These are phyloP conservation scores for Rhizophagus sp. DNA, from an alignment of 192 early-diverging fungal genomes.

Conservation along the genomic window DNA sequence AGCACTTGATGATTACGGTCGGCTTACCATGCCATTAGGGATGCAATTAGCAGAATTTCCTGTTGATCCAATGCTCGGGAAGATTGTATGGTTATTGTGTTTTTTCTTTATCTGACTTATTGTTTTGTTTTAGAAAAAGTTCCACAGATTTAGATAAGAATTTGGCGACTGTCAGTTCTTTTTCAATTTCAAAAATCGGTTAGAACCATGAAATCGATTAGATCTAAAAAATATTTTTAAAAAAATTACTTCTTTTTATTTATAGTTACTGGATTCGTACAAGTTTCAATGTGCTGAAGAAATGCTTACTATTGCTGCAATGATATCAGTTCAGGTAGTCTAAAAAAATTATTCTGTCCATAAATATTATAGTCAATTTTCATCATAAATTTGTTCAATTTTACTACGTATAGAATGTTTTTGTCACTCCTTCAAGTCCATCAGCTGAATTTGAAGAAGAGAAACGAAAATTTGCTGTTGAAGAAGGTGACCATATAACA, in stretches of 20 bases:
- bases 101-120: background rate
- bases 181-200: no score
- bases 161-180: no score
- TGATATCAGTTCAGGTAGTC: constrained; percentile 72
- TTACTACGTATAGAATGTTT: constrained; percentile 41
- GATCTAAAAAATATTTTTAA: no score
- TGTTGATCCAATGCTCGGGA: constrained; percentile 68
- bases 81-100: constrained; percentile 44
- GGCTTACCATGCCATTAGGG: constrained; percentile 71
- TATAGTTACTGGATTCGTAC: constrained; percentile 58
- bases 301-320: constrained; percentile 75
- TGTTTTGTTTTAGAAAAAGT: background rate
- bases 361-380: background rate
- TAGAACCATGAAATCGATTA: no score
- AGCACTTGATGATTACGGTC: constrained; percentile 69
- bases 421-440: constrained; percentile 41
- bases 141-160: no score
- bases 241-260: background rate
- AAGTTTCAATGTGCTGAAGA: constrained; percentile 71
- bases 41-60: constrained; percentile 75
- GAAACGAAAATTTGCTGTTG: constrained; percentile 69
- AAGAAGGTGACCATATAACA: constrained; percentile 73
- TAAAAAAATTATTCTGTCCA: background rate
- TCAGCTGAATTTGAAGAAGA: constrained; percentile 51
- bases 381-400: background rate